phyloP scores from a whole-genome alignment of 352 stramenopile genomes.

The Stramenopiles sp. region DNA sequence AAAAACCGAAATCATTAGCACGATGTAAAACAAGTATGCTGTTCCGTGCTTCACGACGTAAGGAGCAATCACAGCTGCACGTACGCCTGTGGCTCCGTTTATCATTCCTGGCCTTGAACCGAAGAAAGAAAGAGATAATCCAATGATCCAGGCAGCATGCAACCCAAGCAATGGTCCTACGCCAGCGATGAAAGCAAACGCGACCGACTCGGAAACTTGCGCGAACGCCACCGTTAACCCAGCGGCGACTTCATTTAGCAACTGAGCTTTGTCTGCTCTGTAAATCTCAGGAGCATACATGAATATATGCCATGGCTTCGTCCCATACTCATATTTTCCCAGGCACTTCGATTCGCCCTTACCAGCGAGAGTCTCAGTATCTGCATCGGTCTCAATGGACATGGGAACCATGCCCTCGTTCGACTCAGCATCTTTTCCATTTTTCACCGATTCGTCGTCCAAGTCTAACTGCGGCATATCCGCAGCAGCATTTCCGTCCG shows the following conservation, averaged over 20 bases:
- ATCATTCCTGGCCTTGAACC: slow-evolving; percentile 62
- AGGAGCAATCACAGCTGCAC: slow-evolving; percentile 65
- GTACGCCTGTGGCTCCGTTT: slow-evolving; percentile 57
- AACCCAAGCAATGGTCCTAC: slow-evolving; percentile 59
- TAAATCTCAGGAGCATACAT: too few relatives aligned
- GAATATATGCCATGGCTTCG: too few relatives aligned
- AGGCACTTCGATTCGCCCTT: too few relatives aligned
- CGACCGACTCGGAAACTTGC: slow-evolving; percentile 74
- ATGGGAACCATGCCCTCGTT: too few relatives aligned
- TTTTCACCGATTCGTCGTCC: too few relatives aligned
- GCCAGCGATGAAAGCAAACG: slow-evolving; percentile 71
- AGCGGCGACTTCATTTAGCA: slow-evolving; percentile 51
- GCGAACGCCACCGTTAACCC: slow-evolving; percentile 66
- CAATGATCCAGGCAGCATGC: slow-evolving; percentile 60
- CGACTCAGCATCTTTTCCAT: too few relatives aligned
- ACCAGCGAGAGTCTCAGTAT: too few relatives aligned
- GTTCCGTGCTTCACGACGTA: slow-evolving; percentile 38
- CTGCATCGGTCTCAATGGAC: too few relatives aligned
- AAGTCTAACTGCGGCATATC: too few relatives aligned
- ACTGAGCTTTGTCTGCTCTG: slow-evolving; percentile 30
- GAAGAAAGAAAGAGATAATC: slow-evolving; percentile 56
- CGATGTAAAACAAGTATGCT: slow-evolving; percentile 56
- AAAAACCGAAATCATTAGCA: slow-evolving; percentile 54
- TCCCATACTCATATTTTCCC: too few relatives aligned
- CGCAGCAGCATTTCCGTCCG: too few relatives aligned